A percentile compares a stretch with the other conserved stretches of the same genome.
These are phyloP conservation scores for Flagelloscypha sp. DNA, from an alignment of 768 basidiomycete genomes.

Conservation along the genomic window DNA sequence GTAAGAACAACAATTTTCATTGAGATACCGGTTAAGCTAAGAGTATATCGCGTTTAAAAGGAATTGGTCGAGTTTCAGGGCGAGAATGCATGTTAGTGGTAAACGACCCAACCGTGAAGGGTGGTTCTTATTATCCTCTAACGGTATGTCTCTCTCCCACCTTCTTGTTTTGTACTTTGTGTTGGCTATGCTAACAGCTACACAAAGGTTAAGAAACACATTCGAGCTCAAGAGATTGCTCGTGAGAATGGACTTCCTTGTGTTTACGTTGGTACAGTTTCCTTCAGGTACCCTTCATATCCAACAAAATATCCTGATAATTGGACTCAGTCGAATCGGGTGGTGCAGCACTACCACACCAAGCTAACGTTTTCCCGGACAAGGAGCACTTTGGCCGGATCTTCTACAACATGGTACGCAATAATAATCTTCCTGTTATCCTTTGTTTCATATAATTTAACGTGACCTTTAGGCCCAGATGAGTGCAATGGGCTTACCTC, in stretches of 20 bases:
- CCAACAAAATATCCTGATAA: slow-evolving; percentile 7
- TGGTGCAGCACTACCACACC: slow-evolving; percentile 86
- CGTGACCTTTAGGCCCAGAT: slow-evolving; percentile 64
- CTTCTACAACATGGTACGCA: slow-evolving; percentile 88
- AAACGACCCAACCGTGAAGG: slow-evolving; percentile 94
- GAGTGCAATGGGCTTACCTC: slow-evolving; percentile 86
- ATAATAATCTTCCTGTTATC: slow-evolving; percentile 1
- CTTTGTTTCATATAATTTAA: slow-evolving; percentile 6
- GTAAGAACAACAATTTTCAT: no score
- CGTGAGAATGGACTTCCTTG: slow-evolving; percentile 84
- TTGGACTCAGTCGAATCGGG: slow-evolving; percentile 74
- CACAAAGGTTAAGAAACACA: slow-evolving; percentile 81
- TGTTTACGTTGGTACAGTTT: slow-evolving; percentile 74
- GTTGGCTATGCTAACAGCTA: slow-evolving; percentile 2
- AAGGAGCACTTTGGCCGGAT: slow-evolving; percentile 93
- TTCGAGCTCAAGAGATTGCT: slow-evolving; percentile 93
- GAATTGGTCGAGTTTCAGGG: slow-evolving; percentile 67
- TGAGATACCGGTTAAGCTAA: slow-evolving; percentile 14
- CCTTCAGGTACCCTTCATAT: not conserved
- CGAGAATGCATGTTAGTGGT: slow-evolving; percentile 82
- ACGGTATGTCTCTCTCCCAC: slow-evolving; percentile 38
- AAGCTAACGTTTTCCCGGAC: slow-evolving; percentile 93
- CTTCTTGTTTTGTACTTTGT: not conserved
- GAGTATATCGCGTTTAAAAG: slow-evolving; percentile 12
- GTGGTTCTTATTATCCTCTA: slow-evolving; percentile 85